Percentiles rank a stretch among this genome's conserved stretches.
These are phyloP conservation scores for Ramularia endophylla DNA, from an alignment of 2,329 filamentous ascomycete genomes.

Conservation along the genomic window DNA sequence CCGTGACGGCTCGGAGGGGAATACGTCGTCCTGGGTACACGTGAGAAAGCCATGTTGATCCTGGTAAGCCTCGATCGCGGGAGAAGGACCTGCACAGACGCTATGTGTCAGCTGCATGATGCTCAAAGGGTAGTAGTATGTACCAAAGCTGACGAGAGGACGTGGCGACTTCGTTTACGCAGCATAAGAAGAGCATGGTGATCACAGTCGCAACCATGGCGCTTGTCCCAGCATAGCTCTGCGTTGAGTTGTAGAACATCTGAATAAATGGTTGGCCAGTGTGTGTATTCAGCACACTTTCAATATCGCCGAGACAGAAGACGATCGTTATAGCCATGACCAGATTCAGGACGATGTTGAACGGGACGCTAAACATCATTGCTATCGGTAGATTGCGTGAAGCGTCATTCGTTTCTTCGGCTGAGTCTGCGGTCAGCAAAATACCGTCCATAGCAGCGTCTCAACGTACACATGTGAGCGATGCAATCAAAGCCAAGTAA, in stretches of 20 bases:
- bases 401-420: slow-evolving; percentile 25
- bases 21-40: no score
- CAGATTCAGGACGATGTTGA: slow-evolving; percentile 21
- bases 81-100: no score
- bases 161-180: slow-evolving; percentile 33
- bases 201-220: slow-evolving; percentile 30
- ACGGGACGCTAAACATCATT: slow-evolving; percentile 16
- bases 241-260: slow-evolving; percentile 33
- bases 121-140: no score
- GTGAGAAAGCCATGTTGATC: no score
- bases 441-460: slow-evolving; percentile 3
- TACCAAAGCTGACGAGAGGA: slow-evolving; percentile 35
- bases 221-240: slow-evolving; percentile 27
- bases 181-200: slow-evolving; percentile 29
- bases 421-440: slow-evolving; percentile 3
- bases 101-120: no score
- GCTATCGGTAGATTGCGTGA: slow-evolving; percentile 17
- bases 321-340: slow-evolving; percentile 29
- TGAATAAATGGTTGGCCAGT: slow-evolving; percentile 27
- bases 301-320: slow-evolving; percentile 30
- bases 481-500: slow-evolving; percentile 22
- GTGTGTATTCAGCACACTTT: slow-evolving; percentile 21
- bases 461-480: slow-evolving; percentile 26
- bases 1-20: no score
- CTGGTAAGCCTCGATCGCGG: no score